Conservation (phyloP, 768 basidiomycete genomes). For the Pisolithus tinctorius region DNA sequence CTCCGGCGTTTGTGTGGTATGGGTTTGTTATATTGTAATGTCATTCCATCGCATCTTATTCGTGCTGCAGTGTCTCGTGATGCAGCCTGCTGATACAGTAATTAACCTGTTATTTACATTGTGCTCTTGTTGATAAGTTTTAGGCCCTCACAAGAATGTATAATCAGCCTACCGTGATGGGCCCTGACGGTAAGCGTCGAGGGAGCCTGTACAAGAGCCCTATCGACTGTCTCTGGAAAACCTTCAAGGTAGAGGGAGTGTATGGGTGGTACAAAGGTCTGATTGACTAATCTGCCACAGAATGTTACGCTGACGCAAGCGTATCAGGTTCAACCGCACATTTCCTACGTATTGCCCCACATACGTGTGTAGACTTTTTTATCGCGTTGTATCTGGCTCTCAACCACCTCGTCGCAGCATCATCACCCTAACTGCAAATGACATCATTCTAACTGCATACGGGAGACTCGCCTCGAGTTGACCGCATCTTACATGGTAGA, state of each 20-base stretch:
- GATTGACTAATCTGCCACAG: neutral
- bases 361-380: constrained; percentile 54
- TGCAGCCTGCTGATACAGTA: constrained; percentile 94
- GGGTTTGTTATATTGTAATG: constrained; percentile 22
- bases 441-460: constrained; percentile 66
- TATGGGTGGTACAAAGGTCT: constrained; percentile 94
- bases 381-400: constrained; percentile 2
- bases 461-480: constrained; percentile 30
- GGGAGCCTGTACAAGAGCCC: constrained; percentile 86
- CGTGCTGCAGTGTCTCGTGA: constrained; percentile 61
- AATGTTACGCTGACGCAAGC: neutral
- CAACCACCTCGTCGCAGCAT: constrained; percentile 74
- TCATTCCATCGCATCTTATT: constrained; percentile 2
- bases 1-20: constrained; percentile 87
- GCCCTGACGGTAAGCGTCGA: constrained; percentile 63
- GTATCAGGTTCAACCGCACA: constrained; percentile 82
- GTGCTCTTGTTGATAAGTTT: constrained; percentile 1
- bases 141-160: constrained; percentile 91
- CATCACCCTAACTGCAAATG: constrained; percentile 86
- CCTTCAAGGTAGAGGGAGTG: constrained; percentile 81
- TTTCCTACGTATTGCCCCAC: constrained; percentile 86
- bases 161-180: constrained; percentile 78
- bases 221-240: constrained; percentile 96
- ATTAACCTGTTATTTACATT: constrained; percentile 19
- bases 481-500: neutral